phyloP scores from a whole-genome alignment of 1,284 basidiomycete species.

The Neonothopanus nambi region DNA sequence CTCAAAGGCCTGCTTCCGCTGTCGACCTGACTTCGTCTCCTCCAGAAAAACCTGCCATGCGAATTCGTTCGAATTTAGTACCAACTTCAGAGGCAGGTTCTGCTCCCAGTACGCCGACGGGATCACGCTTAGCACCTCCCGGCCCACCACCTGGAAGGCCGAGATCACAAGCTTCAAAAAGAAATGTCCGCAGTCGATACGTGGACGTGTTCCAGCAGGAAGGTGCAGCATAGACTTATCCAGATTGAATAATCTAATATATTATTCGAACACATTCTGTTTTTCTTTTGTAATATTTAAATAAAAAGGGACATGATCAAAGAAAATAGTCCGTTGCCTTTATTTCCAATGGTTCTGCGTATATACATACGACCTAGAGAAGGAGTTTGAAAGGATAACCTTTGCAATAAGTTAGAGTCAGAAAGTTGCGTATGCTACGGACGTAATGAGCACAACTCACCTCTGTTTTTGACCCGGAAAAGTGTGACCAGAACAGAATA shows the following conservation, averaged over 20 bases:
- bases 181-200: conserved; percentile 77
- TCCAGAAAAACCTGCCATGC: conserved; percentile 46
- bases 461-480: conserved; percentile 91
- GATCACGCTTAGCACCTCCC: conserved; percentile 33
- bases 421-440: conserved; percentile 6
- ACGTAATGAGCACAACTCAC: conserved; percentile 37
- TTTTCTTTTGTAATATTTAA: conserved; percentile 1
- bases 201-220: conserved; percentile 82
- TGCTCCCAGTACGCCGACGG: conserved; percentile 44
- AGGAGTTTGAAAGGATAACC: conserved; percentile 81
- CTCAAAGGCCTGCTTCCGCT: conserved; percentile 62
- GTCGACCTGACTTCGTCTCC: conserved; percentile 55
- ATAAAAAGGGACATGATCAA: background rate
- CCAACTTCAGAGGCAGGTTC: conserved; percentile 45
- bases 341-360: background rate
- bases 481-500: conserved; percentile 88
- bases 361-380: conserved; percentile 39
- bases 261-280: background rate
- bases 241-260: background rate
- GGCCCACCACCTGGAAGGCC: conserved; percentile 56
- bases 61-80: conserved; percentile 65
- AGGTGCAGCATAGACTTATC: conserved; percentile 25
- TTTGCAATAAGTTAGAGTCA: conserved; percentile 27
- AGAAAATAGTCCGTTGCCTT: background rate
- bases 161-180: conserved; percentile 65